Base-by-base conservation (phyloP, 2,329 filamentous ascomycete species). In the Exophiala viscosa region DNA sequence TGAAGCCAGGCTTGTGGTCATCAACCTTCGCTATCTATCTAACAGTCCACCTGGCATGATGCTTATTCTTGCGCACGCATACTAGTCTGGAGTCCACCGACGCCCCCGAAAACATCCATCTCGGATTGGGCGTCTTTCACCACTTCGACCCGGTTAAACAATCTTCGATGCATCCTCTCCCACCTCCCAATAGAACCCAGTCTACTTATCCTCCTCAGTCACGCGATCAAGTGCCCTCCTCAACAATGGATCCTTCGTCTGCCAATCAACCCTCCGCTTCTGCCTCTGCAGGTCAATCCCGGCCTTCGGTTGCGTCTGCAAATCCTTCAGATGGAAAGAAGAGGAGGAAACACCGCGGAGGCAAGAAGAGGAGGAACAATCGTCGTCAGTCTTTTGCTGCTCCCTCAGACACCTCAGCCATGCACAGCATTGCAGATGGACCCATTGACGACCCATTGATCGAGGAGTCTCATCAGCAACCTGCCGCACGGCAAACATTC, bases 321-420 rank as follows among this genome's bases (percentile, higher is more conserved):
- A 36, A 51, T 15, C 35, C 39, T 8, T 39, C 48, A 42, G 51
- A 50, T 48, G 43, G 50, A 15, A 58, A 60, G 63, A 84, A 85
- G 75, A 88, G 89, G 67, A 87, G 86, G 66, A 86, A 84, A 62
- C 86, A 90, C 68, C 82, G 88, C 40, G 85, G 82, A 31, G 86
- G 87, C 34, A 91, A 86, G 77, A 90, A 90, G 73, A 87, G 87
- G 70, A 83, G 83, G 54, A 72, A 28, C 23, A 28, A 83, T 56
- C 82, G 90, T 59, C 82, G 88, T 57, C 88, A 88, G 73, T 95
- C 90, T 7, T 96, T 96, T 66, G 85, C 87, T 18, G 76, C 80
- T 13, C 49, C 60, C 1, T 73, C 82, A 32, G 81, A 84, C 35
- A 84, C 86, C 49, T 72, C 68, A 39, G 58, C 45, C 46, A 61